Evolutionary conservation across 2,329 filamentous ascomycete species (phyloP).

Genomic region (Fusarium xyrophilum): DNA sequence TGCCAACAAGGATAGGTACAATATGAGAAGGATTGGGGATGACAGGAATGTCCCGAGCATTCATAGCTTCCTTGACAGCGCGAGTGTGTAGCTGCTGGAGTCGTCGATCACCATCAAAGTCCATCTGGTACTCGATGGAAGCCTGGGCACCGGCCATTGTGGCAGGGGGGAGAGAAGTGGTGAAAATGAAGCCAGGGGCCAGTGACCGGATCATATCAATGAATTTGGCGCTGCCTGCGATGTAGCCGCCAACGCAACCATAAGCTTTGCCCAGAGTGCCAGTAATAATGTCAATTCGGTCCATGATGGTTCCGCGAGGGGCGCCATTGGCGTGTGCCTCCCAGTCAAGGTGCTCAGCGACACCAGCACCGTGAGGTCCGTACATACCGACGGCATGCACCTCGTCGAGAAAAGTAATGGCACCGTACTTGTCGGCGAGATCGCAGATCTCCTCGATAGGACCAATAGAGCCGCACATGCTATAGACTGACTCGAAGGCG

Average conservation of each 20-base stretch:
- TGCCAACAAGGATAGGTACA: constrained; percentile 89
- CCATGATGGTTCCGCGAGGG: constrained; percentile 85
- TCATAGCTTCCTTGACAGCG: constrained; percentile 85
- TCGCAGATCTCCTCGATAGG: constrained; percentile 97
- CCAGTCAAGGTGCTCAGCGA: constrained; percentile 96
- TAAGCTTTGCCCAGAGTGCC: constrained; percentile 97
- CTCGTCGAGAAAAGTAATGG: constrained; percentile 96
- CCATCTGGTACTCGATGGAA: constrained; percentile 93
- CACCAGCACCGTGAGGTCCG: constrained; percentile 91
- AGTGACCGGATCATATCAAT: constrained; percentile 94
- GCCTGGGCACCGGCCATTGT: constrained; percentile 94
- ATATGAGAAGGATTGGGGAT: constrained; percentile 99
- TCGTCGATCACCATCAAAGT: constrained; percentile 82
- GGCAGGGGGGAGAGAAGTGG: constrained; percentile 91
- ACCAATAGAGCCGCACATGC: constrained; percentile 97
- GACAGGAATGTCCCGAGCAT: constrained; percentile 84
- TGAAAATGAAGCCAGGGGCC: constrained; percentile 98
- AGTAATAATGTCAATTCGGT: constrained; percentile 96
- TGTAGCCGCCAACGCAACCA: constrained; percentile 96
- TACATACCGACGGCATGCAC: constrained; percentile 99
- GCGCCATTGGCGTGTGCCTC: constrained; percentile 80
- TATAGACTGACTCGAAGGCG: constrained; percentile 98
- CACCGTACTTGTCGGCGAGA: constrained; percentile 95
- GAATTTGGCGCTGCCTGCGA: constrained; percentile 84
- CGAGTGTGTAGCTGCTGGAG: constrained; percentile 97